Percentiles rank a stretch among this genome's conserved stretches.
These are phyloP conservation scores for Oryza glaberrima DNA, from an alignment of 176 grass and related monocot genomes.

Conservation along the genomic window DNA sequence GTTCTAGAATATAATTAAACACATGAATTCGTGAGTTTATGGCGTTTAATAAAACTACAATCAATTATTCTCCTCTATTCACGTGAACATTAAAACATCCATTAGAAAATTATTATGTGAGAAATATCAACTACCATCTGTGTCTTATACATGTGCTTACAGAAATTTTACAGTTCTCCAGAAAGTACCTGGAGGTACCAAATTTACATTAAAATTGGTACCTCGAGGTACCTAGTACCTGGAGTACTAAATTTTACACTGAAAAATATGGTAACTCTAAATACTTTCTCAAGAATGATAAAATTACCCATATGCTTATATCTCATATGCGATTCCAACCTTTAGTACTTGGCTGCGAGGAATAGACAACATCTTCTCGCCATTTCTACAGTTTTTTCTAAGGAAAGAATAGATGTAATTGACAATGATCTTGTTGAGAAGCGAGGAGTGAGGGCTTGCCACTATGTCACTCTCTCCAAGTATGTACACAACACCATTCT, in stretches of 20 bases:
- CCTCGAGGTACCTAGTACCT: too few relatives aligned
- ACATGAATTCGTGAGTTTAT: neutral
- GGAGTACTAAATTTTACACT: too few relatives aligned
- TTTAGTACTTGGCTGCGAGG: slow-evolving; percentile 47
- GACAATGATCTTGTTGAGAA: slow-evolving; percentile 38
- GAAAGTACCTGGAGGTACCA: too few relatives aligned
- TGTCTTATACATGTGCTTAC: neutral
- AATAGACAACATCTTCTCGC: slow-evolving; percentile 40
- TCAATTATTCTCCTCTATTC: too few relatives aligned
- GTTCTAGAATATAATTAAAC: neutral
- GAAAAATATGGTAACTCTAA: too few relatives aligned
- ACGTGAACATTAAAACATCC: too few relatives aligned
- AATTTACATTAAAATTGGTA: too few relatives aligned
- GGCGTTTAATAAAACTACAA: neutral
- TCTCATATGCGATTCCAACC: slow-evolving; percentile 55
- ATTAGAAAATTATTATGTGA: neutral
- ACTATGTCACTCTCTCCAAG: slow-evolving; percentile 50
- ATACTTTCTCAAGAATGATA: too few relatives aligned
- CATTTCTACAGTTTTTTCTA: slow-evolving; percentile 45
- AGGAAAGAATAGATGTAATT: slow-evolving; percentile 49
- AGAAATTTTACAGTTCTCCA: too few relatives aligned
- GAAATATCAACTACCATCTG: neutral
- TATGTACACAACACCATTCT: slow-evolving; percentile 51
- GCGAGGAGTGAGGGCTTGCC: slow-evolving; percentile 32
- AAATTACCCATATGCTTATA: neutral